Base-by-base conservation (phyloP, 768 basidiomycete species). In the Macrocybe gigantea region DNA sequence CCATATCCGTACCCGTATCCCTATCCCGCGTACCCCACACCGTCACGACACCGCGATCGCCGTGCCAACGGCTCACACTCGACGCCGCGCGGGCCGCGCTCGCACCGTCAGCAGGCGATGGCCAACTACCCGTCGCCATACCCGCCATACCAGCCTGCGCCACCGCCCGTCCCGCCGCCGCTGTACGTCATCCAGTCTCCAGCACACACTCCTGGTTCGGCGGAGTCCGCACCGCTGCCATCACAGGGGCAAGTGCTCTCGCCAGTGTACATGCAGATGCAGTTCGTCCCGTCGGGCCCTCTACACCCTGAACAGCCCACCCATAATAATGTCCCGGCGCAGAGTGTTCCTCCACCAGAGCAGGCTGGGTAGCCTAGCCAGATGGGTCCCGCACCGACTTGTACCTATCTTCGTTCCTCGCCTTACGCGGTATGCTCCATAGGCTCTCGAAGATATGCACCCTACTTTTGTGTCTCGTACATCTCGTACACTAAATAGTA, bases 1-100 rank as follows among this genome's bases (percentile, higher is more conserved):
- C 58, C 64, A 0, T 67, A 64, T 48, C 59, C 63, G 6, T 56
- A 59, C 39, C 60, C 61, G 10, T 57, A 61, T 32, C 47, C 56
- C 7, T 67, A 61, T 38, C 59, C 59, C 12, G 46, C 60, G 8
- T 56, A 50, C 33, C 44, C 46, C 49, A 59, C 40, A 15, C 15
- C 49, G 42, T 50, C 22, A 22, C 22, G 22, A 22, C 22, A 22
- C 22, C 22, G 22, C 22, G 22, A 22, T 4, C 22, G 22, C 22
- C 22, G 22, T 22, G 22, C 22, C 2, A 22, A 22, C 22, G 22
- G 22, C 22, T 22, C 48, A 41, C 57, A 45, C 32, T 50, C 55
- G 31, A 54, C 56, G 0, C 55, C 53, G n/a, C 56, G 51, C 39
- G 60, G 56, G 6, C 54, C 55, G 29, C 58, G 56, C 22, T 49